Evolutionary conservation across 345 rosid species (phyloP).

Genomic region (Acer campestre): DNA sequence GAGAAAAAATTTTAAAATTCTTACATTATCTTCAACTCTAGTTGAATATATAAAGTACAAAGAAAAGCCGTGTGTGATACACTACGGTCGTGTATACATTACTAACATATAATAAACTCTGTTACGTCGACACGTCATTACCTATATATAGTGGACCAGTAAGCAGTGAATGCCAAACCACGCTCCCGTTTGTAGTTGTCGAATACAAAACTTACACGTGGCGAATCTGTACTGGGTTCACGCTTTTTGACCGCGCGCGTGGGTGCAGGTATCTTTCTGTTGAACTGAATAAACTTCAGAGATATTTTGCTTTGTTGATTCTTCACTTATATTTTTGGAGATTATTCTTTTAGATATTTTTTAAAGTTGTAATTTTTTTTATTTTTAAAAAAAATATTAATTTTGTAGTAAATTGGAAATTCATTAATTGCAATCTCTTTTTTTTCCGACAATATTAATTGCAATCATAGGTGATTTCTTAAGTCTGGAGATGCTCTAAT

Average conservation of each 20-base stretch:
- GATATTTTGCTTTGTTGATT: not conserved
- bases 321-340: not conserved
- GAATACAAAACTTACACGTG: not conserved
- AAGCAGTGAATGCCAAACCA: not conserved
- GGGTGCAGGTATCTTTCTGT: not conserved
- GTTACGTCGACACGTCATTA: slow-evolving; percentile 3
- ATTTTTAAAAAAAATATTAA: too few relatives aligned
- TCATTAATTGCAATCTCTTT: too few relatives aligned
- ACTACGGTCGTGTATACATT: not conserved
- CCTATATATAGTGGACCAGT: not conserved
- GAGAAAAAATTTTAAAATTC: not conserved
- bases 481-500: too few relatives aligned
- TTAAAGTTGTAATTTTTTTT: not conserved
- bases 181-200: not conserved
- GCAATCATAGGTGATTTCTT: too few relatives aligned
- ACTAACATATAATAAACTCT: not conserved
- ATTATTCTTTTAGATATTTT: not conserved
- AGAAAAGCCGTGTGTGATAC: too few relatives aligned
- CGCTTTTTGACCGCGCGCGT: slow-evolving; percentile 32
- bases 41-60: too few relatives aligned
- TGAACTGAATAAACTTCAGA: slow-evolving; percentile 2
- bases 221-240: not conserved
- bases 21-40: not conserved
- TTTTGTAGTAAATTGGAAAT: not conserved
- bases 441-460: too few relatives aligned